phyloP scores from a whole-genome alignment of 78 protist species.

The slime mould (Dictyostelium discoideum) region DNA sequence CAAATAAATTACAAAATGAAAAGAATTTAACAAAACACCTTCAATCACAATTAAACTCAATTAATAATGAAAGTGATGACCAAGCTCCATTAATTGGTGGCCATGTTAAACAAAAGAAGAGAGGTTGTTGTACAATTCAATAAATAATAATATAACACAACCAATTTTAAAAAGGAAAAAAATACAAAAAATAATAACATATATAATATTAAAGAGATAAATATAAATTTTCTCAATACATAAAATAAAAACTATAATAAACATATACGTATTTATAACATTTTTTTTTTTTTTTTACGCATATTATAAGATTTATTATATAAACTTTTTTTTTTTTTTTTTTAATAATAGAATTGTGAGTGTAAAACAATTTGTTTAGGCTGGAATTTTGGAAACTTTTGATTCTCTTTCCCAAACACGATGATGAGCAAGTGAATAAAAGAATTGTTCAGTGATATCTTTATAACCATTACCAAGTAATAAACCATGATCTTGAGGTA shows the following conservation, averaged over 20 bases:
- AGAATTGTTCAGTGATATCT: background rate
- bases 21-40: conserved; percentile 32
- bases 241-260: background rate
- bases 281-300: background rate
- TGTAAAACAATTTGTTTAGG: background rate
- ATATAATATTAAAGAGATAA: background rate
- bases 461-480: background rate
- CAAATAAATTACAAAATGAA: conserved; percentile 16
- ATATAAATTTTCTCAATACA: too few relatives aligned
- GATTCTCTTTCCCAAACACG: background rate
- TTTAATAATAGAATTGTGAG: background rate
- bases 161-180: too few relatives aligned
- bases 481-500: background rate
- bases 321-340: background rate
- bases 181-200: background rate
- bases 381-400: background rate
- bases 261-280: background rate
- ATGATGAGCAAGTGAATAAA: background rate
- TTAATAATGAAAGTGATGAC: conserved; percentile 5
- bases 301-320: background rate
- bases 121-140: conserved; percentile 27
- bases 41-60: conserved; percentile 26
- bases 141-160: background rate
- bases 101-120: background rate
- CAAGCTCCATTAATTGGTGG: conserved; percentile 32